Base-by-base conservation (phyloP, 768 basidiomycete species). In the Lentinula sp. region DNA sequence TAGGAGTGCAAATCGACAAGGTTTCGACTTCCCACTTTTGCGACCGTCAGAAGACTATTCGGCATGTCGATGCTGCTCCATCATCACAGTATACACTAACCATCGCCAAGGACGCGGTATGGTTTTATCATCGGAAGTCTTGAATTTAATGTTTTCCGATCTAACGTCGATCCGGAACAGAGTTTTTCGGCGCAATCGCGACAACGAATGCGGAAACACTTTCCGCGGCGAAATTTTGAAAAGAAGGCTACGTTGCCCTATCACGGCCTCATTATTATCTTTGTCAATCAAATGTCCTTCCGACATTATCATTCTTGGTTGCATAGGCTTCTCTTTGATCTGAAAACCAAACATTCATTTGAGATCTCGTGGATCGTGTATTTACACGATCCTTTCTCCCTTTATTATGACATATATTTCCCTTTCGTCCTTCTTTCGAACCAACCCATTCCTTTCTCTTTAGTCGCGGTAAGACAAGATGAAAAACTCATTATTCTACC, bases 261-360 rank as follows among this genome's bases (percentile, higher is more conserved):
- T 45, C 43, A 45, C 43, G 43, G 43, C 43, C n/a, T 18, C 15
- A 18, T 10, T n/a, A 45, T 42, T 32, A 11, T 43, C 18, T 39
- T 57, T 57, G 55, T 57, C 55, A 57, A 57, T 57, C 43, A 45
- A 45, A 45, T 45, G 43, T 45, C 43, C 28, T 40, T 45, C 43
- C 43, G n/a, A n/a, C 43, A 45, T 5, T 45, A 15, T 45, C 43
- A 45, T 45, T 7, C 15, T 8, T 40, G n/a, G n/a, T 15, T 45
- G 43, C 43, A 45, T 45, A 34, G 34, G 43, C 23, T 39, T 58
- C 37, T 37, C 23, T 42, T 58, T 58, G 57, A 58, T 58, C 46
- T 55, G 54, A 55, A 23, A 55, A 39, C 13, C 28, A 35, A 34
- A 16, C 54, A 40, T 42, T 55, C 39, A 55, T 55, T 55, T 18